Conservation (phyloP, 2,329 filamentous ascomycete genomes). For the Ophiocordyceps camponoti-leonardi region DNA sequence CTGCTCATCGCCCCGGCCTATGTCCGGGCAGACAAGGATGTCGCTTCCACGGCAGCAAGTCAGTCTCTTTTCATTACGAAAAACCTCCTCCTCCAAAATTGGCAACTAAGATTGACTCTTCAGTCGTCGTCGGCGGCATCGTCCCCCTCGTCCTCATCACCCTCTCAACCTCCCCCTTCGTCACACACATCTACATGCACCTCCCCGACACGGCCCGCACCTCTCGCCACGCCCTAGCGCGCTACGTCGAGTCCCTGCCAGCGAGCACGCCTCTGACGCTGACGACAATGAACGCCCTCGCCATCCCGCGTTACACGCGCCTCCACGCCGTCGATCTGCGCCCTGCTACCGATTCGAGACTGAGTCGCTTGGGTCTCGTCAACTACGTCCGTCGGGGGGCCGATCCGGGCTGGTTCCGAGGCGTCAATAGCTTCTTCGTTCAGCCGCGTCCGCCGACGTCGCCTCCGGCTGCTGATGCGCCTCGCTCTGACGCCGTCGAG, state of each 20-base stretch:
- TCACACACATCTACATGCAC: slow-evolving; percentile 53
- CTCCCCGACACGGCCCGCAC: slow-evolving; percentile 48
- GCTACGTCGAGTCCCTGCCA: slow-evolving; percentile 30
- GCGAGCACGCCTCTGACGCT: slow-evolving; percentile 28
- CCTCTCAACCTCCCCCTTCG: slow-evolving; percentile 51
- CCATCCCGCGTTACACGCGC: slow-evolving; percentile 32
- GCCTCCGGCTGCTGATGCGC: neutral
- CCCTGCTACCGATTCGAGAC: slow-evolving; percentile 4
- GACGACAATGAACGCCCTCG: slow-evolving; percentile 37
- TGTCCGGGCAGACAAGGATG: slow-evolving; percentile 20
- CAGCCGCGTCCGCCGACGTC: slow-evolving; percentile 9
- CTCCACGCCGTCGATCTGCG: slow-evolving; percentile 20
- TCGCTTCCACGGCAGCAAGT: slow-evolving; percentile 19
- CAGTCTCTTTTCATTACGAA: slow-evolving; percentile 6
- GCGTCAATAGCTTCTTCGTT: slow-evolving; percentile 21
- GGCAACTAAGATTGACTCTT: no score
- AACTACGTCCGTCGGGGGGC: slow-evolving; percentile 24
- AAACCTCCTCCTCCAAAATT: no score
- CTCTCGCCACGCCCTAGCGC: slow-evolving; percentile 36
- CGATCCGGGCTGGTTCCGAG: slow-evolving; percentile 14
- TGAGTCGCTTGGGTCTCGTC: slow-evolving; percentile 19
- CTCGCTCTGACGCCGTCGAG: slow-evolving; percentile 12
- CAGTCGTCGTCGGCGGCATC: slow-evolving; percentile 41
- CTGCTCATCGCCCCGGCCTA: slow-evolving; percentile 46
- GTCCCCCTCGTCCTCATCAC: slow-evolving; percentile 48